Evolutionary conservation across 495 filamentous ascomycete species (phyloP), one percentile per base, ranked within the genome.

Genomic region (Aspergillus coremiiformis): DNA sequence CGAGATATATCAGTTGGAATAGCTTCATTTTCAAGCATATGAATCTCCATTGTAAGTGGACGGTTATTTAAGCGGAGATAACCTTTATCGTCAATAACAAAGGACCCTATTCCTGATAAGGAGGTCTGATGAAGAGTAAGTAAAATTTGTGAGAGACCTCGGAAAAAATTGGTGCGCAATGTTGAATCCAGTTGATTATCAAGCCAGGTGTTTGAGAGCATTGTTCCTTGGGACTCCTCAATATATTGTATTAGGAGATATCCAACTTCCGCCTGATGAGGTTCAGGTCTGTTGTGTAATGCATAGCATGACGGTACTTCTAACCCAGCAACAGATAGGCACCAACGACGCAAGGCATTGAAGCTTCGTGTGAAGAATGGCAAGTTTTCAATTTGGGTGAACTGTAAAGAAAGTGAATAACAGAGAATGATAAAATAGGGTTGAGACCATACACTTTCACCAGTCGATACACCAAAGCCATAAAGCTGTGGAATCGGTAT

Each of bases 41-140:
- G 44, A 10, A 65, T 49, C 14, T 42, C 20, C 49, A 58, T 58
- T 12, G 44, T 32, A 0, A 72, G 61, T 0, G 68, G 69, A 9
- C 68, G 57, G 51, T 72, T 72, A 9, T 32, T 54, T 29, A 74
- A 52, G 0, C 41, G 44, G 1, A 70, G 17, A 10, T 47, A 52
- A n/a, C 67, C 63, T 30, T 61, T 45, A 12, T 57, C 39, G 35
- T 62, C 37, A 8, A 72, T 50, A 1, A 39, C 54, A 43, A 72
- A 71, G 11, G 71, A 64, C 4, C 68, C 69, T 21, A 73, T 74
- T 10, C 54, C 54, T 0, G 64, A 58, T 44, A 63, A 58, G 11
- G 62, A 60, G 0, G 65, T 44, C 7, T 62, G 64, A 2, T 57
- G 58, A 0, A 71, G 47, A 10, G 62, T 58, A 22, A 70, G 46